Percentiles rank a stretch among this genome's conserved stretches.
These are phyloP conservation scores for Rhodotorula taiwanensis DNA, from an alignment of 768 basidiomycete species.

Conservation along the genomic window DNA sequence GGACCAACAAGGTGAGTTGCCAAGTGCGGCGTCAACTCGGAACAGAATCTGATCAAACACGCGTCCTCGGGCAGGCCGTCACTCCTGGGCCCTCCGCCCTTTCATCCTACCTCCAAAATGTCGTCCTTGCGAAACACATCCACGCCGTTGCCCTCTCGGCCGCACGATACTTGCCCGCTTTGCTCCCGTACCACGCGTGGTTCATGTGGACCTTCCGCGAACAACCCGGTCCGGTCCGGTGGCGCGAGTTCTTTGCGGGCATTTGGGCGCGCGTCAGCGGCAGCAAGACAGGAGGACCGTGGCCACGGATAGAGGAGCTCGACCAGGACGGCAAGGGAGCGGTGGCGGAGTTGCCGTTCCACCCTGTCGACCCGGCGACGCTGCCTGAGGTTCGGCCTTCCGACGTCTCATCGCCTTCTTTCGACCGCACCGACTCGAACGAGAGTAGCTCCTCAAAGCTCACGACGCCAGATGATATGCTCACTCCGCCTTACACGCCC, in stretches of 20 bases:
- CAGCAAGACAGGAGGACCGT: not conserved
- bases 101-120: conserved; percentile 43
- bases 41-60: too few relatives aligned
- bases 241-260: not conserved
- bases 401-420: not conserved
- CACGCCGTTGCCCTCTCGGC: conserved; percentile 77
- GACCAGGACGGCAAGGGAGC: not conserved
- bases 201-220: conserved; percentile 45
- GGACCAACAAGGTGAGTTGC: conserved; percentile 64
- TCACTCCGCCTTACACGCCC: not conserved
- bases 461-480: not conserved
- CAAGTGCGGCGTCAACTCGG: conserved; percentile 13
- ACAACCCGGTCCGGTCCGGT: conserved; percentile 32
- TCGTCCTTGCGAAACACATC: conserved; percentile 68
- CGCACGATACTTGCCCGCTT: conserved; percentile 56
- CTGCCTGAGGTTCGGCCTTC: too few relatives aligned
- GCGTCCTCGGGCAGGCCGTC: conserved; percentile 19
- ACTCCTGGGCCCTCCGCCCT: conserved; percentile 10
- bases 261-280: conserved; percentile 10
- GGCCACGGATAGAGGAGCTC: not conserved
- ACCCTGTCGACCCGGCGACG: too few relatives aligned
- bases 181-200: conserved; percentile 61
- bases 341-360: not conserved
- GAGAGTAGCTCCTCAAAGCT: too few relatives aligned
- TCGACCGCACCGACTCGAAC: not conserved